Conservation (phyloP, 345 rosid genomes). For the Lagerstroemia speciosa region DNA sequence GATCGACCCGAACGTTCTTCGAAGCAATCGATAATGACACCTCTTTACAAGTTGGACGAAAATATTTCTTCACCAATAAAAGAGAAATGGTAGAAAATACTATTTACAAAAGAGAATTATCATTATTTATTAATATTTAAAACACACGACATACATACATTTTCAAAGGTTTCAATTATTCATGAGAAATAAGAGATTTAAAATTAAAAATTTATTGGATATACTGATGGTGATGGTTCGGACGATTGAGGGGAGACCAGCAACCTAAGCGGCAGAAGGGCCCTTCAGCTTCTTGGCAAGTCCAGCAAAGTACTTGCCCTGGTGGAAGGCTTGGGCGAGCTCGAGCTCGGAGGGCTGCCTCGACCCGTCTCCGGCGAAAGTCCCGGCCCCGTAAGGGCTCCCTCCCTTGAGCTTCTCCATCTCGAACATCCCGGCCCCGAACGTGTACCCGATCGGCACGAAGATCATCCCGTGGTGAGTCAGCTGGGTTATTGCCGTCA, state of each 20-base stretch:
- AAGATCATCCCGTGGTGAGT: slow-evolving; percentile 64
- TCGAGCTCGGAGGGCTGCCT: slow-evolving; percentile 59
- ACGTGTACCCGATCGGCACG: slow-evolving; percentile 65
- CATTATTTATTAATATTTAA: too few species aligned
- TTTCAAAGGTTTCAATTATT: not conserved
- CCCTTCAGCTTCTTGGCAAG: slow-evolving; percentile 53
- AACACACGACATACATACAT: too few species aligned
- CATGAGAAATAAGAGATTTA: not conserved
- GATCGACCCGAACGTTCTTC: too few species aligned
- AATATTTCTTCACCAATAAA: too few species aligned
- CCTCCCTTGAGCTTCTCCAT: slow-evolving; percentile 65
- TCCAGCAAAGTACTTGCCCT: slow-evolving; percentile 59
- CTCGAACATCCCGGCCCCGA: slow-evolving; percentile 69
- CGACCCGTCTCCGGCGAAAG: slow-evolving; percentile 64
- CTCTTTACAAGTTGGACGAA: too few species aligned
- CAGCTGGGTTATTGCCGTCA: slow-evolving; percentile 68
- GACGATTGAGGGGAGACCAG: not conserved
- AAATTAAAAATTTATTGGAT: not conserved
- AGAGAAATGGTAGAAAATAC: too few species aligned
- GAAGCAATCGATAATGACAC: too few species aligned
- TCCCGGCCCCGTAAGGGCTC: slow-evolving; percentile 67
- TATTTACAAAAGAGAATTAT: too few species aligned
- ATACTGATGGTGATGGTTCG: not conserved
- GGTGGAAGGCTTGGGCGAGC: slow-evolving; percentile 59
- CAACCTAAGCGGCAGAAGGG: slow-evolving; percentile 20